Conservation (phyloP, 495 filamentous ascomycete species). For the Xylaria nigripes region DNA sequence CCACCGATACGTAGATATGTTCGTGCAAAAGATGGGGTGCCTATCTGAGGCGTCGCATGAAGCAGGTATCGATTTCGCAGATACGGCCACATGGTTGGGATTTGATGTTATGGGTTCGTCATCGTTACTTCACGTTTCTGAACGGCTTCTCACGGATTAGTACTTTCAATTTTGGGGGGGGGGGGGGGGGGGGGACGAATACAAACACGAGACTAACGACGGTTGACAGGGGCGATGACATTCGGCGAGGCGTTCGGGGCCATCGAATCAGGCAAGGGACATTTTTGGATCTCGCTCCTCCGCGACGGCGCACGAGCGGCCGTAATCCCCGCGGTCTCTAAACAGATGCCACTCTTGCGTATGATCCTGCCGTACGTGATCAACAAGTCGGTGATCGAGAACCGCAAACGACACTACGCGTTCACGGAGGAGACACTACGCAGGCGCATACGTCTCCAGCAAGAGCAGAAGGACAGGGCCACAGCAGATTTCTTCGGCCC, state of each 20-base stretch:
- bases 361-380: conserved; percentile 13
- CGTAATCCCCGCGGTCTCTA: conserved; percentile 11
- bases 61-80: conserved; percentile 26
- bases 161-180: too few species aligned
- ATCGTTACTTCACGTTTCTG: not conserved
- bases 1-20: conserved; percentile 33
- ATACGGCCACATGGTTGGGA: conserved; percentile 39
- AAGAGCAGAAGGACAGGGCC: not conserved
- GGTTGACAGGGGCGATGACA: conserved; percentile 15
- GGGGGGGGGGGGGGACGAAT: too few species aligned
- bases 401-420: conserved; percentile 18
- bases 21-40: conserved; percentile 30
- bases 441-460: conserved; percentile 6
- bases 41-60: conserved; percentile 10
- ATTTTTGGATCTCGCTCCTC: conserved; percentile 38
- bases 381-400: conserved; percentile 10
- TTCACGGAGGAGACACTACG: conserved; percentile 13
- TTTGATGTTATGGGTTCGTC: conserved; percentile 44
- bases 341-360: conserved; percentile 12
- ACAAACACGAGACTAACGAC: not conserved
- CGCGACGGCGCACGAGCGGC: conserved; percentile 19
- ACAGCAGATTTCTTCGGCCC: conserved; percentile 10
- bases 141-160: not conserved
- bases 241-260: conserved; percentile 44
- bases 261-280: conserved; percentile 33